These are phyloP conservation scores for Marasmius tenuissimus DNA, from an alignment of 1,284 basidiomycete genomes.

Conservation along the genomic window DNA sequence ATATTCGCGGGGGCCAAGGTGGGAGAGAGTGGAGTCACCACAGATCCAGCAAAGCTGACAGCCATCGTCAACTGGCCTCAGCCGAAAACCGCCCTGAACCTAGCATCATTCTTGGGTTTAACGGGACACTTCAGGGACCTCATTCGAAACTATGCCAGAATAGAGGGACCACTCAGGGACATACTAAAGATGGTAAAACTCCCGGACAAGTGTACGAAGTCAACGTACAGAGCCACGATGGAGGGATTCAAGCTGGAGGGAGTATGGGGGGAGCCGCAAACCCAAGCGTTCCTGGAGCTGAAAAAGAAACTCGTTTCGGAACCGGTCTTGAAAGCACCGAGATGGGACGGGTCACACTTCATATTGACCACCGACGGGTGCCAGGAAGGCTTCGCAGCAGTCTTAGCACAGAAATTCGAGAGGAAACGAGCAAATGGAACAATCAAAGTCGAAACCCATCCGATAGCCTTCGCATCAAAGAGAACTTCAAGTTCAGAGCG, in stretches of 20 bases:
- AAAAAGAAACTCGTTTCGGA: slow-evolving; percentile 16
- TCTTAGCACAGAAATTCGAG: slow-evolving; percentile 13
- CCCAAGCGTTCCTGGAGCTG: slow-evolving; percentile 15
- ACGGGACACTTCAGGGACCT: neutral
- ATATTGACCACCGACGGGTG: slow-evolving; percentile 10
- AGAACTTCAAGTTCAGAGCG: slow-evolving; percentile 5
- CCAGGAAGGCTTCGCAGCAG: slow-evolving; percentile 16
- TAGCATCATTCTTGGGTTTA: neutral
- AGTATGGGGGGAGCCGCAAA: slow-evolving; percentile 11
- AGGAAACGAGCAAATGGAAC: neutral
- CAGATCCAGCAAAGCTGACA: slow-evolving; percentile 32
- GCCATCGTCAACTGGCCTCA: slow-evolving; percentile 31
- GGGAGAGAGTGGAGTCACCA: slow-evolving; percentile 25
- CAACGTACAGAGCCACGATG: neutral
- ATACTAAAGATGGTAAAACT: neutral
- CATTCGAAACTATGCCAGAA: neutral
- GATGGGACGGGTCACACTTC: slow-evolving; percentile 17
- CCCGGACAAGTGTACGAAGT: neutral
- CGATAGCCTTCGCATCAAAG: slow-evolving; percentile 8
- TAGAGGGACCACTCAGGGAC: neutral
- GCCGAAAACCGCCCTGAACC: slow-evolving; percentile 18
- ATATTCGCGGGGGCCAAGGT: slow-evolving; percentile 17
- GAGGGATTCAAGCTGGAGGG: neutral
- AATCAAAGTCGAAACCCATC: neutral
- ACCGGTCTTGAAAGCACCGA: slow-evolving; percentile 12